Percentiles rank a stretch among this genome's conserved stretches.
These are phyloP conservation scores for Exophiala aquamarina DNA, from an alignment of 2,329 filamentous ascomycete species.

Conservation along the genomic window DNA sequence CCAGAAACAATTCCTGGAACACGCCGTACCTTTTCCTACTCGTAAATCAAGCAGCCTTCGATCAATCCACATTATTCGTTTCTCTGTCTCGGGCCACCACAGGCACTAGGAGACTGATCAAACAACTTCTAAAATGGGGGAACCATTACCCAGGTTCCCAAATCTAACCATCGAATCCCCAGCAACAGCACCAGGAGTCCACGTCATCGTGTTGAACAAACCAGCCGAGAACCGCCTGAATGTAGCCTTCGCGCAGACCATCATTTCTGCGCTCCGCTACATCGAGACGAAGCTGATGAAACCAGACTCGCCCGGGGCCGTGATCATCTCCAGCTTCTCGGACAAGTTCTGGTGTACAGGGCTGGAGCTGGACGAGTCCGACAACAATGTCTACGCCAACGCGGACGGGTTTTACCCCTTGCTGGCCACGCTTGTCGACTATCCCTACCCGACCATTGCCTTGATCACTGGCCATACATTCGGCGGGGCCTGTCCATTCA, in stretches of 20 bases:
- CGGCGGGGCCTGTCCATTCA: conserved; percentile 50
- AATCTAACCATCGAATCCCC: conserved; percentile 26
- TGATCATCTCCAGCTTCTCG: conserved; percentile 54
- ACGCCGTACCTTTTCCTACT: no score
- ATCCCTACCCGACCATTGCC: conserved; percentile 49
- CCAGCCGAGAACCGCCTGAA: conserved; percentile 56
- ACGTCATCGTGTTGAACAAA: conserved; percentile 56
- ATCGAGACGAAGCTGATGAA: conserved; percentile 48
- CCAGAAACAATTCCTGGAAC: no score
- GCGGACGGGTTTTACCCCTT: conserved; percentile 58
- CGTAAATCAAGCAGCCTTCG: no score
- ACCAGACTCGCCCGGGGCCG: conserved; percentile 49
- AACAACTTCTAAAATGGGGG: background rate
- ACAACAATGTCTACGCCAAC: conserved; percentile 56
- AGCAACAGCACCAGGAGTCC: conserved; percentile 38
- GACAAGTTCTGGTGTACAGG: conserved; percentile 47
- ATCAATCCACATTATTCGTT: no score
- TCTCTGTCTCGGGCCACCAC: no score
- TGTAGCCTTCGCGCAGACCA: conserved; percentile 51
- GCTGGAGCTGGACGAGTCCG: conserved; percentile 48
- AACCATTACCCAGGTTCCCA: conserved; percentile 20
- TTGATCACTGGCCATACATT: conserved; percentile 52
- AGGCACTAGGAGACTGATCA: no score
- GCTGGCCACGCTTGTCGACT: conserved; percentile 50
- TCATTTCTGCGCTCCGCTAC: conserved; percentile 50